A percentile compares a stretch with the other conserved stretches of the same genome.
Conservation (phyloP, 306 rosid genomes). For the Vicia villosa region DNA sequence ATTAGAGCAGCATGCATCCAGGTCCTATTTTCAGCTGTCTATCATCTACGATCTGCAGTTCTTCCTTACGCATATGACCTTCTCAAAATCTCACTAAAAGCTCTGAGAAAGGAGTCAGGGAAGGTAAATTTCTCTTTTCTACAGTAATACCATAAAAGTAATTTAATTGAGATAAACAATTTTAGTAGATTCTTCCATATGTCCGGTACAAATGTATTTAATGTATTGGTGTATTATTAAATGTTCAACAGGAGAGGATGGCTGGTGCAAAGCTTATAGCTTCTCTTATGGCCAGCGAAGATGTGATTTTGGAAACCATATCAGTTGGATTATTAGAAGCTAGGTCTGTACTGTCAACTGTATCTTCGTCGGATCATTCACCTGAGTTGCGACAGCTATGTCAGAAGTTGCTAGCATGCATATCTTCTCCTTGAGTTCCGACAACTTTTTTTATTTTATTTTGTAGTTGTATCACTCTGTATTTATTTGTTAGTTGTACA, state of each 20-base stretch:
- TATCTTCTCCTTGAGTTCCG: constrained; percentile 52
- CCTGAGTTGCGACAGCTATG: constrained; percentile 63
- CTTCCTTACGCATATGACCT: constrained; percentile 65
- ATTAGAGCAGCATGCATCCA: constrained; percentile 83
- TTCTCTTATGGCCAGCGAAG: constrained; percentile 87
- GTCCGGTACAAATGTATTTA: neutral
- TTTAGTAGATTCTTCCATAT: neutral
- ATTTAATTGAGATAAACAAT: neutral
- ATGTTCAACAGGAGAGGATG: constrained; percentile 69
- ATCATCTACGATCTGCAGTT: constrained; percentile 70
- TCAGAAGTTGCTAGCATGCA: constrained; percentile 72
- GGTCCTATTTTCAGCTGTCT: constrained; percentile 84
- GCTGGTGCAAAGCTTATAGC: constrained; percentile 88
- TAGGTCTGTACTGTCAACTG: constrained; percentile 59
- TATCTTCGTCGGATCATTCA: constrained; percentile 66
- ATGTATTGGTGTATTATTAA: constrained; percentile 23
- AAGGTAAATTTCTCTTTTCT: constrained; percentile 52
- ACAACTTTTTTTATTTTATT: neutral
- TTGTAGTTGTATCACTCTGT: neutral
- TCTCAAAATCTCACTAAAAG: constrained; percentile 65
- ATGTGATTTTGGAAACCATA: constrained; percentile 66
- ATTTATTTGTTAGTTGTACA: constrained; percentile 26
- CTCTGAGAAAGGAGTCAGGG: constrained; percentile 62
- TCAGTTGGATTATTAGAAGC: constrained; percentile 70
- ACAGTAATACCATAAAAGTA: neutral